These are phyloP conservation scores for Thymus quinquecostatus DNA, from an alignment of 257 asterid species.

Conservation along the genomic window DNA sequence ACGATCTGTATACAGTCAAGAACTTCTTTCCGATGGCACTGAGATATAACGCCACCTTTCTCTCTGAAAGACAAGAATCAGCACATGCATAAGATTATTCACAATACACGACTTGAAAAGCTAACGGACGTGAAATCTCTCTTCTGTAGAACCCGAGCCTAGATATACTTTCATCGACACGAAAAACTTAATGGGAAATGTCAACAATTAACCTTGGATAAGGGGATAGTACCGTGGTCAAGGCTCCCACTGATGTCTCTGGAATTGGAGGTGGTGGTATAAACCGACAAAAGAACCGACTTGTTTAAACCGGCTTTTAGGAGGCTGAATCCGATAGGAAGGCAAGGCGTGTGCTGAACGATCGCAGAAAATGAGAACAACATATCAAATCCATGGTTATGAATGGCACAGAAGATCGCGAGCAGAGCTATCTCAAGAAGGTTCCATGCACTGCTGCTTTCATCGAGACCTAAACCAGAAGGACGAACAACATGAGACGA, in stretches of 20 bases:
- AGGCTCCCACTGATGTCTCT: slow-evolving; percentile 61
- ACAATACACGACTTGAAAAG: too few relatives aligned
- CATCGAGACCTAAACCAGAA: slow-evolving; percentile 66
- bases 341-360: slow-evolving; percentile 84
- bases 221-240: slow-evolving; percentile 74
- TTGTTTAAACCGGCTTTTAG: slow-evolving; percentile 97
- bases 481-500: background rate
- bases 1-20: slow-evolving; percentile 83
- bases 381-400: slow-evolving; percentile 90
- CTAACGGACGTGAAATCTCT: background rate
- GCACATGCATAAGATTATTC: slow-evolving; percentile 17
- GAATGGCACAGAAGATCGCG: slow-evolving; percentile 91
- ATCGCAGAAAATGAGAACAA: slow-evolving; percentile 93
- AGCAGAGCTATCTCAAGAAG: slow-evolving; percentile 85
- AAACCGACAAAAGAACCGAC: slow-evolving; percentile 94
- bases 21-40: slow-evolving; percentile 84
- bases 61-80: slow-evolving; percentile 64
- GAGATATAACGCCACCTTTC: slow-evolving; percentile 87
- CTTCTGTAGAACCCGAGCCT: slow-evolving; percentile 9
- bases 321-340: slow-evolving; percentile 94
- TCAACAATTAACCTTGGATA: slow-evolving; percentile 33
- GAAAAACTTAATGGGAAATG: slow-evolving; percentile 31
- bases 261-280: slow-evolving; percentile 64
- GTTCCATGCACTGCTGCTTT: slow-evolving; percentile 75
- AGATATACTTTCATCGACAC: slow-evolving; percentile 24